Base-by-base conservation (phyloP, 163 green algal species). In the Scenedesmus sp. region DNA sequence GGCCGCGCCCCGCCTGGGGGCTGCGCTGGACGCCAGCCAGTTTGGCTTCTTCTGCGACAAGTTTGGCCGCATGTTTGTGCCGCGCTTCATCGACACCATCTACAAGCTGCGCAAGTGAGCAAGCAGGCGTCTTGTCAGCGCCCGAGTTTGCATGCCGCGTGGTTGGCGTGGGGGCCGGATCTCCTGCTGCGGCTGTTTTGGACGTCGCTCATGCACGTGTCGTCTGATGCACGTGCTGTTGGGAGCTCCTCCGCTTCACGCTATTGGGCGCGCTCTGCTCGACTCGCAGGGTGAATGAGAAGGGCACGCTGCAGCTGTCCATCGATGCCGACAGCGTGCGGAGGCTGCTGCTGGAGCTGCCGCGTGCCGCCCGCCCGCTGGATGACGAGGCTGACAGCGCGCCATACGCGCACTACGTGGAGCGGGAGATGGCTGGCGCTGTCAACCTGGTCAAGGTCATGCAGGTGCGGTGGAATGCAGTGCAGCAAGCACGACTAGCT, bases 301-400 rank as follows among this genome's bases (percentile, higher is more conserved):
- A 97, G 44, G 98, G 98, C 78, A 96, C 96, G 81, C 97, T 99
- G 95, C 98, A 99, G 96, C 94, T 99, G 92, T 95, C 96, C 33
- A 95, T 99, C 73, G 97, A 99, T 94, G 93, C 94, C 13, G 96
- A 99, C 82, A 93, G 94, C 33, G 90, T 99, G 78, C 94, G 96
- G 65, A 93, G 94, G 0, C 78, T 94, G 46, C 93, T 99, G 89
- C 93, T 97, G 24, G 96, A 97, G 22, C 94, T 98, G 46, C 96
- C 95, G 0, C 53, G 61, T 59, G 73, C 85, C 24, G 81, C 92
- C 22, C 80, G 42, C 7, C 88, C 83, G 3, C 68, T 91, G 79
- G 90, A 92, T 24, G 76, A 92, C 22, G 85, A 81, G 42, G 89
- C 86, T 42, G 88, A 89, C 33, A 85, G 92, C 43, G 72, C 91